phyloP scores from a whole-genome alignment of 1,284 basidiomycete species.

The Boletellus deceptivus region DNA sequence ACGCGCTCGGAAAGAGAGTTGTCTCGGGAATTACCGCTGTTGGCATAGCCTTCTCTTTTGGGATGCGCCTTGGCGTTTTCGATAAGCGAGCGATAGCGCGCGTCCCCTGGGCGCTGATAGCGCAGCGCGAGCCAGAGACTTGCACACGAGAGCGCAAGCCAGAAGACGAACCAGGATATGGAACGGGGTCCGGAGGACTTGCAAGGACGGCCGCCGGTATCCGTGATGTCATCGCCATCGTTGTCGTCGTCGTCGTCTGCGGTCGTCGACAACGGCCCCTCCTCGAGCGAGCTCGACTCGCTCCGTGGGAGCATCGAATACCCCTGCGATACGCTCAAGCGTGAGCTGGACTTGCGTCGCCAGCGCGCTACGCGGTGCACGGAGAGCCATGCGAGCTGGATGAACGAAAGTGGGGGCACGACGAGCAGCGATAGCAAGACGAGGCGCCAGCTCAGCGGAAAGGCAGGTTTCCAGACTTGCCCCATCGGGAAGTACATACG shows the following conservation, averaged over 20 bases:
- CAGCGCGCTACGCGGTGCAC: not conserved
- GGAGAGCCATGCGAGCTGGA: constrained; percentile 12
- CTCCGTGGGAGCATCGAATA: constrained; percentile 12
- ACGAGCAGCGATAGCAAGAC: constrained; percentile 15
- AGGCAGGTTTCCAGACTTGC: constrained; percentile 18
- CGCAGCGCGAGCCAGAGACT: constrained; percentile 13
- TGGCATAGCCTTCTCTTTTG: constrained; percentile 16
- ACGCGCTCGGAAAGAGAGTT: too few species aligned
- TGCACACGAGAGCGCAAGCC: constrained; percentile 2
- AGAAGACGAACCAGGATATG: constrained; percentile 3
- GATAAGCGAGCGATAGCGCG: constrained; percentile 16
- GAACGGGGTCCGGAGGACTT: too few species aligned
- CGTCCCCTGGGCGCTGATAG: constrained; percentile 12
- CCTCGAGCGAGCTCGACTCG: constrained; percentile 9
- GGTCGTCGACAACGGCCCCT: not conserved
- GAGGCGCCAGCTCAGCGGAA: constrained; percentile 23
- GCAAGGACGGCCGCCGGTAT: not conserved
- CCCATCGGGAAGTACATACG: constrained; percentile 3
- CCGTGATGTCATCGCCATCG: not conserved
- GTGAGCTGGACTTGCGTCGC: not conserved
- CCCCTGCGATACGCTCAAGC: not conserved
- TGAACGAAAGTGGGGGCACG: constrained; percentile 10
- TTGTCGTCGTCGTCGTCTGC: not conserved
- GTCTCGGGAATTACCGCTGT: constrained; percentile 7
- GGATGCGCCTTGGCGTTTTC: constrained; percentile 14